Evolutionary conservation across 2,329 filamentous ascomycete genomes (phyloP), one percentile per base, ranked within the genome.

Genomic region (Pseudogymnoascus sp.): DNA sequence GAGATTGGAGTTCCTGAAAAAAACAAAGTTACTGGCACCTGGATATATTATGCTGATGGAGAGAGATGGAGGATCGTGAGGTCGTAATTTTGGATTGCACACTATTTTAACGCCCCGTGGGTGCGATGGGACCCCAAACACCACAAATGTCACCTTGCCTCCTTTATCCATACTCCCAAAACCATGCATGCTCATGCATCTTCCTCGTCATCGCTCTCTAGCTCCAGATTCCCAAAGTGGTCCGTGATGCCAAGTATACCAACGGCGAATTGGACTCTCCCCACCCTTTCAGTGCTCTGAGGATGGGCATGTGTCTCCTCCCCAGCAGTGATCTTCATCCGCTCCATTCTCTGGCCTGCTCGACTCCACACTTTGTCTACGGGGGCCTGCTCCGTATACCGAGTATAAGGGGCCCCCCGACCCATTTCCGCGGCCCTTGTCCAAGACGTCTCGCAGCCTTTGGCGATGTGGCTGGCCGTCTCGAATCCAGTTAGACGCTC

Each of bases 381-480:
- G 27, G 36, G 18, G 7, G 48, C 70, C n/a, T 76, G 72, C 65
- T 77, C 75, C 61, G 70, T 71, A 7, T 75, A 78, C 27, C 82
- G 78, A 59, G 77, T 73, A 72, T 96, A 97, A 0, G 85, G 85
- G 3, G 92, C 91, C 0, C 92, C 93, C 52, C 85, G 82, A 0
- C 89, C 89, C 67, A 88, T 78, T 64, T 87, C 82, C 3, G 84
- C 88, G 0, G 88, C 86, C 70, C 87, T 89, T 63, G 83, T 80
- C 94, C 94, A 99, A 0, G 86, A 82, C 2, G 86, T 87, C 74
- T 97, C 92, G 72, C 91, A 96, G 1, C 91, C 92, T 58, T 84
- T 80, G 0, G 90, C 90, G 65, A 97, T 93, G 40, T 92, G 85
- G 35, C 85, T 82, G 1, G 91, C 89, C 1, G 88, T 91, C 69